These are phyloP conservation scores for Penicillium verhagenii DNA, from an alignment of 495 filamentous ascomycete genomes.

Conservation along the genomic window DNA sequence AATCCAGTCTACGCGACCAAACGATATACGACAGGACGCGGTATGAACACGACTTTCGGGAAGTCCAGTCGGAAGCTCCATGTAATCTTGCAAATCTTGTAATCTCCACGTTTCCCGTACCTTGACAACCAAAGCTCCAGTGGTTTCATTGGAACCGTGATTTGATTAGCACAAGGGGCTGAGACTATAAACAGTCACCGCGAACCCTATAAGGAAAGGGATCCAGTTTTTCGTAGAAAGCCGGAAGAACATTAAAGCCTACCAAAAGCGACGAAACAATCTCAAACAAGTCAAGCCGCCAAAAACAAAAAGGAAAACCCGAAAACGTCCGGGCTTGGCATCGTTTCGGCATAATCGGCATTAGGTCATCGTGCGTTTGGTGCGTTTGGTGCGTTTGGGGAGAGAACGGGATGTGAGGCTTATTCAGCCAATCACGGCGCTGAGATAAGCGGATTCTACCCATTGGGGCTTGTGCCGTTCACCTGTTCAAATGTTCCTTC, in stretches of 20 bases:
- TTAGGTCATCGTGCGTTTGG: constrained; percentile 3
- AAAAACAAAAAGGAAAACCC: not conserved
- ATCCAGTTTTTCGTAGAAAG: not conserved
- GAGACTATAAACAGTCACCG: not conserved
- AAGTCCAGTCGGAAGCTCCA: no score
- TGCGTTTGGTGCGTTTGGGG: no score
- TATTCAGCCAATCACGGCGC: not conserved
- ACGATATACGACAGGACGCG: no score
- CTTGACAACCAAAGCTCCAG: not conserved
- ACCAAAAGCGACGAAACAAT: no score
- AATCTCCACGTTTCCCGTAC: no score
- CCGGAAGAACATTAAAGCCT: not conserved
- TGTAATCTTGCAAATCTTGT: no score
- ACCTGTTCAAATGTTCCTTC: no score
- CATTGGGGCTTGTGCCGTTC: not conserved
- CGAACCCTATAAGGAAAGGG: not conserved
- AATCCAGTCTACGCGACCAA: no score
- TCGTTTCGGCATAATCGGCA: not conserved
- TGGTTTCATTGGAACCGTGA: not conserved
- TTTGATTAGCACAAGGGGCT: not conserved
- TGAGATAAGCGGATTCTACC: not conserved
- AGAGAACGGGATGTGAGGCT: not conserved
- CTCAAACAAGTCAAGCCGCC: no score
- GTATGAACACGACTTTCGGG: no score
- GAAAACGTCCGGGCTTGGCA: not conserved